phyloP scores from a whole-genome alignment of 345 rosid species.

The Camelina hispida region DNA sequence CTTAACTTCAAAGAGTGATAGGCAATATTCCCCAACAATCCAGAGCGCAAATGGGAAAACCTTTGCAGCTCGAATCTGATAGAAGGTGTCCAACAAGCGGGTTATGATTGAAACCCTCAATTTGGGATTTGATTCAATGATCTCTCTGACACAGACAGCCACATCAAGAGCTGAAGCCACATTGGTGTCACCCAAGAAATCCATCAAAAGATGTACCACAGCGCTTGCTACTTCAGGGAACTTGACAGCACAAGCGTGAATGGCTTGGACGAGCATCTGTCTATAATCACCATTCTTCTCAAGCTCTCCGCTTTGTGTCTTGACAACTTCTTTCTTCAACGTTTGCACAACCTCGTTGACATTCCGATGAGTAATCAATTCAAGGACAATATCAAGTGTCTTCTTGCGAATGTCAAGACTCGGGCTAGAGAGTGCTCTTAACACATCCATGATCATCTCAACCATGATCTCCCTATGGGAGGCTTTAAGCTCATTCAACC shows the following conservation, averaged over 20 bases:
- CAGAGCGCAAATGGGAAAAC: slow-evolving; percentile 85
- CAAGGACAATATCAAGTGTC: slow-evolving; percentile 84
- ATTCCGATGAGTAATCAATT: slow-evolving; percentile 70
- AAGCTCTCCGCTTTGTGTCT: slow-evolving; percentile 82
- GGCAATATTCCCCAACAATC: slow-evolving; percentile 86
- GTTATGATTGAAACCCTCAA: slow-evolving; percentile 79
- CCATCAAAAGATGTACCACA: slow-evolving; percentile 88
- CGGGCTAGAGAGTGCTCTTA: slow-evolving; percentile 83
- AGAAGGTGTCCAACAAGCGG: slow-evolving; percentile 78
- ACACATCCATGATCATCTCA: slow-evolving; percentile 85
- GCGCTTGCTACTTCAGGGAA: slow-evolving; percentile 92
- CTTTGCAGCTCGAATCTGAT: slow-evolving; percentile 84
- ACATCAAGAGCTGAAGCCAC: slow-evolving; percentile 89
- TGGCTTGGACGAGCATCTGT: slow-evolving; percentile 90
- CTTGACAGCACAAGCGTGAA: slow-evolving; percentile 83
- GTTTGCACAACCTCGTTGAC: slow-evolving; percentile 72
- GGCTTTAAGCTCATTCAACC: slow-evolving; percentile 71
- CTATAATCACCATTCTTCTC: slow-evolving; percentile 90
- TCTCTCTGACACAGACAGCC: slow-evolving; percentile 77
- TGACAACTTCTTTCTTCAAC: slow-evolving; percentile 86
- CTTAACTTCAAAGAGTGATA: slow-evolving; percentile 82
- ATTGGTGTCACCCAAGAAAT: slow-evolving; percentile 82
- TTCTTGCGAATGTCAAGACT: slow-evolving; percentile 79
- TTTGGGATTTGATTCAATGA: slow-evolving; percentile 77
- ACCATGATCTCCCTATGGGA: slow-evolving; percentile 79